Percentiles rank a stretch among this genome's conserved stretches.
Evolutionary conservation across 768 basidiomycete species (phyloP).

Genomic region (Xerocomellus intermedius): DNA sequence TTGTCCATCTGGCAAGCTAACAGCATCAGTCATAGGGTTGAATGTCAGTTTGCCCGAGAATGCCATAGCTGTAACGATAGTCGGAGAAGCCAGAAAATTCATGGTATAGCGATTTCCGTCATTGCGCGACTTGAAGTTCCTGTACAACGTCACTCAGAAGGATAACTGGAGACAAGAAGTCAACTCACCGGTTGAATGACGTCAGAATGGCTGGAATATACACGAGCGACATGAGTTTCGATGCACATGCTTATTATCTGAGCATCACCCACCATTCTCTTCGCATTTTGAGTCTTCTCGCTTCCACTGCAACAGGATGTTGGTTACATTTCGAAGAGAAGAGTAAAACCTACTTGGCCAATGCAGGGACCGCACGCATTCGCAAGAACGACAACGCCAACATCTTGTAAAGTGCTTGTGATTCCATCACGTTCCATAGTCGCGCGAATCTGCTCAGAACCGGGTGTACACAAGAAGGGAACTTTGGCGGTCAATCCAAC

Average conservation of each 20-base stretch:
- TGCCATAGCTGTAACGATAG: slow-evolving; percentile 95
- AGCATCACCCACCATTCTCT: slow-evolving; percentile 70
- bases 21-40: slow-evolving; percentile 84
- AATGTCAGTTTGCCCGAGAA: slow-evolving; percentile 93
- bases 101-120: slow-evolving; percentile 93
- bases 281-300: slow-evolving; percentile 83
- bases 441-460: slow-evolving; percentile 94
- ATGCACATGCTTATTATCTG: not conserved
- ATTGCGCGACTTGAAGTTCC: slow-evolving; percentile 91
- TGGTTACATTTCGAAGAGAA: slow-evolving; percentile 1
- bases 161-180: not conserved
- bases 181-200: slow-evolving; percentile 85
- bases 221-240: slow-evolving; percentile 2
- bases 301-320: slow-evolving; percentile 68
- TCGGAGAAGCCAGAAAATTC: slow-evolving; percentile 98
- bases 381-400: slow-evolving; percentile 93
- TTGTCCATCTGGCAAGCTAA: slow-evolving; percentile 65
- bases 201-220: slow-evolving; percentile 77
- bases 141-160: slow-evolving; percentile 17
- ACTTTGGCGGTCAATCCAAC: slow-evolving; percentile 82
- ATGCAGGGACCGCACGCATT: slow-evolving; percentile 99
- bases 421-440: slow-evolving; percentile 95
- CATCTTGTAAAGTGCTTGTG: slow-evolving; percentile 74
- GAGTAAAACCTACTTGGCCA: slow-evolving; percentile 63
- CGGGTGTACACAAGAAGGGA: slow-evolving; percentile 85